Conservation (phyloP, 2,329 filamentous ascomycete species). For the Botrytis cinerea region DNA sequence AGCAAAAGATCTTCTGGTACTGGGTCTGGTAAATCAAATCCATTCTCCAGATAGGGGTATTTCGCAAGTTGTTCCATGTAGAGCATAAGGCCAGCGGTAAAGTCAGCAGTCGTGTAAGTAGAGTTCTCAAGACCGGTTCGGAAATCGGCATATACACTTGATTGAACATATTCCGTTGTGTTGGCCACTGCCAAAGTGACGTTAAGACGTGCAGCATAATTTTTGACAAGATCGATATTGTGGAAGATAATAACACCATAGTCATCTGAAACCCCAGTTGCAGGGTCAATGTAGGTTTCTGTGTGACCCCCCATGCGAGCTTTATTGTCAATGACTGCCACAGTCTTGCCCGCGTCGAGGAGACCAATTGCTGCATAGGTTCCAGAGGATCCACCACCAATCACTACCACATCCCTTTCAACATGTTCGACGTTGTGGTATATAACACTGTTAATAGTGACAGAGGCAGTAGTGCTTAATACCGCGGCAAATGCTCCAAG, state of each 20-base stretch:
- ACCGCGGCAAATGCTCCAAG: background rate
- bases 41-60: conserved; percentile 42
- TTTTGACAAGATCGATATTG: conserved; percentile 22
- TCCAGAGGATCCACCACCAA: conserved; percentile 44
- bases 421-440: background rate
- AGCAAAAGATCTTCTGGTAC: conserved; percentile 33
- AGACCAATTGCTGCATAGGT: conserved; percentile 43
- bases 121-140: conserved; percentile 24
- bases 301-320: conserved; percentile 38
- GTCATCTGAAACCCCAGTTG: conserved; percentile 42
- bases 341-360: conserved; percentile 39
- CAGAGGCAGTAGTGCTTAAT: background rate
- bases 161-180: background rate
- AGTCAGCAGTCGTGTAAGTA: conserved; percentile 21
- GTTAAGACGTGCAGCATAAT: conserved; percentile 27
- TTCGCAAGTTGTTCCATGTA: conserved; percentile 37
- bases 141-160: conserved; percentile 20
- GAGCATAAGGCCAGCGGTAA: conserved; percentile 19
- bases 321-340: conserved; percentile 44
- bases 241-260: conserved; percentile 42
- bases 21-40: conserved; percentile 45
- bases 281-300: conserved; percentile 40
- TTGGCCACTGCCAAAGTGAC: background rate
- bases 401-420: conserved; percentile 40
- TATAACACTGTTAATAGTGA: background rate